Evolutionary conservation across 2,329 filamentous ascomycete species (phyloP), one percentile per base, ranked within the genome.

Genomic region (Clarireedia hainanense): DNA sequence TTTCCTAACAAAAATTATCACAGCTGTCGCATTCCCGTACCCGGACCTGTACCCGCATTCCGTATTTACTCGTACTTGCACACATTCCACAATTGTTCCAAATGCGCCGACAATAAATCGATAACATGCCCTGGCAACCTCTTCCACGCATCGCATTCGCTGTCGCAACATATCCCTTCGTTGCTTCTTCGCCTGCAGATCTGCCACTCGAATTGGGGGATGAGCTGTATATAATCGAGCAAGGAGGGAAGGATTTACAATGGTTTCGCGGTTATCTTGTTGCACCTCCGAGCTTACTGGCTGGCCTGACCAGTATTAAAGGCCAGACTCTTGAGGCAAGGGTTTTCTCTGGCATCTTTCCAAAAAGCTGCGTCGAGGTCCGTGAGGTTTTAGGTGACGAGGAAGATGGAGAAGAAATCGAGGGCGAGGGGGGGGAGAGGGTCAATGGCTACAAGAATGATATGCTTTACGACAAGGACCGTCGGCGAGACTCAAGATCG

Each of bases 301-400:
- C 94, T 17, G 94, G 92, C 48, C 76, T 99, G 70, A 97, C 91
- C 10, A 92, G 88, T 59, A 84, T 88, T 66, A 92, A 91, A 70
- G 92, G 94, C 48, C 90, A 96, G 71, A 95, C 91, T 0, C 83
- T 97, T 34, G 92, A 97, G 74, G 91, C 92, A 58, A 85, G 94
- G 62, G 94, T 99, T 57, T 99, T 97, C 70, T 96, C 91, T n/a
- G 94, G 94, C 65, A 95, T 99, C 67, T 99, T 99, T 69, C 94
- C 94, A 10, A 82, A 88, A 62, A 94, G 86, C 70, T 99, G 92
- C 66, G 92, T 99, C 57, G 91, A 99, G 72, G 86, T 99, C 57
- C 85, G 92, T 62, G 94, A 99, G 74, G 84, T 96, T 54, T 80
- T 99, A 37, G 91, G 89, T 58, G 90, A 92, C 59, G 75, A 77